Evolutionary conservation across 345 rosid genomes (phyloP).

Genomic region (Rhizophora apiculata): DNA sequence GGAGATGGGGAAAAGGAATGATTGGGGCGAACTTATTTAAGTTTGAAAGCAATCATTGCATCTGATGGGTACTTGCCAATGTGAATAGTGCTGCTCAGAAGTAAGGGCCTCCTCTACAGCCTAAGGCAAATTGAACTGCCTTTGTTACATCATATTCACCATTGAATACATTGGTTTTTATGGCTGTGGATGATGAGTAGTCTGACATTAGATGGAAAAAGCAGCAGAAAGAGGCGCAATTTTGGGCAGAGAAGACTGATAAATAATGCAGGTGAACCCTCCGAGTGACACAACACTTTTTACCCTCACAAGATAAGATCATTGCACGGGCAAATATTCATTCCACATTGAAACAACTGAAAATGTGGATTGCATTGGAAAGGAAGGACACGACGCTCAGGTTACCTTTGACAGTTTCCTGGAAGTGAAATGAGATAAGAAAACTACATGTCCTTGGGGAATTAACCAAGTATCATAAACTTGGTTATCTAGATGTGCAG

Average conservation of each 20-base stretch:
- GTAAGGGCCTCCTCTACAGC: not conserved
- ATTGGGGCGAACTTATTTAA: not conserved
- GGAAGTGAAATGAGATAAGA: too few relatives aligned
- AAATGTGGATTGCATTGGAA: not conserved
- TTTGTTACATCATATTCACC: not conserved
- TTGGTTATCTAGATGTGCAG: too few relatives aligned
- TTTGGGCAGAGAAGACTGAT: too few relatives aligned
- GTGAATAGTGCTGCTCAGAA: constrained; percentile 6
- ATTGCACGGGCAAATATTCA: not conserved
- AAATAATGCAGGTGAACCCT: too few relatives aligned
- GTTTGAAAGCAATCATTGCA: constrained; percentile 25
- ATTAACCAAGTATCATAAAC: too few relatives aligned
- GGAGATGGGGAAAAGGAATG: constrained; percentile 1
- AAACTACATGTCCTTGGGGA: too few relatives aligned
- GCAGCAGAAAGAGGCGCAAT: not conserved
- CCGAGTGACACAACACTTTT: too few relatives aligned
- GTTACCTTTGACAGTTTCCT: too few relatives aligned
- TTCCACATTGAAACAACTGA: not conserved
- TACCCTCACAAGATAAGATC: too few relatives aligned
- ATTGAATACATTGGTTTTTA: not conserved
- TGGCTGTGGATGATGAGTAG: not conserved
- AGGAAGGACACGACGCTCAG: too few relatives aligned
- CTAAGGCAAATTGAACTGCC: not conserved
- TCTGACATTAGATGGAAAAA: not conserved
- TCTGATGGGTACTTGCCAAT: not conserved